phyloP scores from a whole-genome alignment of 2,329 filamentous ascomycete species.

The Coniochaeta sp. region DNA sequence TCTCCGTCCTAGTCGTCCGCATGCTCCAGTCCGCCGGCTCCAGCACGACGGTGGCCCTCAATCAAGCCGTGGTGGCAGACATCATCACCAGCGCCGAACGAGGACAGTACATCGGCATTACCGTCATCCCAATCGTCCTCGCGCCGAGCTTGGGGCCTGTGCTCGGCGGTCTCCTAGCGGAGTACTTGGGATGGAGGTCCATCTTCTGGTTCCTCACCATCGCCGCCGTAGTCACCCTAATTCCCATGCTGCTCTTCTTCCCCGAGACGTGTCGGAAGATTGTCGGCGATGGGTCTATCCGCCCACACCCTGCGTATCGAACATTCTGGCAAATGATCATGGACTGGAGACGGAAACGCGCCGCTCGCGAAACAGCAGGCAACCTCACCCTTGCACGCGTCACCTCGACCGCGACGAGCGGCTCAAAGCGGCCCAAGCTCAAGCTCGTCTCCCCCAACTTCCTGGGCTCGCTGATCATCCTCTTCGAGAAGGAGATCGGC shows the following conservation, averaged over 20 bases:
- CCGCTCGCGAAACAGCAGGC: not conserved
- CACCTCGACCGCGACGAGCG: constrained; percentile 24
- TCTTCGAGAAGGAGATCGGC: constrained; percentile 72
- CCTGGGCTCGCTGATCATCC: constrained; percentile 71
- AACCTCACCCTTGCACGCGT: constrained; percentile 12
- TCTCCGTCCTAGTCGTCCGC: constrained; percentile 43
- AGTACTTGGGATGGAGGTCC: constrained; percentile 40
- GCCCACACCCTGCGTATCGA: constrained; percentile 19
- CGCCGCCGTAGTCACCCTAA: constrained; percentile 19
- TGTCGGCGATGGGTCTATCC: constrained; percentile 34
- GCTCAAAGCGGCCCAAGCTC: constrained; percentile 32
- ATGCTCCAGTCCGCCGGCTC: constrained; percentile 51
- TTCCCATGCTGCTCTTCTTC: constrained; percentile 31
- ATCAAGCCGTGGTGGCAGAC: constrained; percentile 53
- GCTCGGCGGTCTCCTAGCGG: constrained; percentile 39
- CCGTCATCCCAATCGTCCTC: constrained; percentile 38
- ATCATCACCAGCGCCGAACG: constrained; percentile 54
- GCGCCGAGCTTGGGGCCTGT: constrained; percentile 31
- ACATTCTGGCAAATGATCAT: constrained; percentile 17
- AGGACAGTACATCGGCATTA: constrained; percentile 50
- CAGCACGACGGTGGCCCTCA: constrained; percentile 51
- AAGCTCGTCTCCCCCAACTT: constrained; percentile 52
- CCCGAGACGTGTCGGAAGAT: constrained; percentile 35
- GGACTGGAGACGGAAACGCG: constrained; percentile 5
- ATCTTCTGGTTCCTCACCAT: constrained; percentile 48